phyloP scores from a whole-genome alignment of 257 asterid genomes.

The Linaria vulgaris region DNA sequence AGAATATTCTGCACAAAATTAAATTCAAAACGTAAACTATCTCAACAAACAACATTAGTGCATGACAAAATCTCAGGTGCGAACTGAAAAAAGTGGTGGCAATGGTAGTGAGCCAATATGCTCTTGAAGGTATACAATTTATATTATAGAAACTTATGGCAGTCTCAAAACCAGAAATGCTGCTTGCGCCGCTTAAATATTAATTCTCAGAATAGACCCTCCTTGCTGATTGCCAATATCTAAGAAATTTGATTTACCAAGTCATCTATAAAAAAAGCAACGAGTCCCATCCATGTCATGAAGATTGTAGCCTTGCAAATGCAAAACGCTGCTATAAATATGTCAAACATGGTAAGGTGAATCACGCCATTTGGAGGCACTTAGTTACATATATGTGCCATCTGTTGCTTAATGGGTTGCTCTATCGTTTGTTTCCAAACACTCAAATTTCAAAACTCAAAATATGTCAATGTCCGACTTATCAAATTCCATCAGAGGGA shows the following conservation, averaged over 20 bases:
- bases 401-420: background rate
- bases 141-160: slow-evolving; percentile 1
- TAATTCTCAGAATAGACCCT: background rate
- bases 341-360: background rate
- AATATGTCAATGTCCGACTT: background rate
- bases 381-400: background rate
- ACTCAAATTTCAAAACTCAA: background rate
- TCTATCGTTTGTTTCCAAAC: too few species aligned
- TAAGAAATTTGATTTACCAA: background rate
- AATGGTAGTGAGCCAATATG: slow-evolving; percentile 1
- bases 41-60: background rate
- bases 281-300: slow-evolving; percentile 5
- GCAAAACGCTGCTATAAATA: background rate
- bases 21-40: background rate
- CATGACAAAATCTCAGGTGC: too few species aligned
- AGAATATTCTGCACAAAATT: too few species aligned
- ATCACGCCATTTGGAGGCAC: background rate
- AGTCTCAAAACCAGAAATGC: background rate
- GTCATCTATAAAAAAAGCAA: background rate
- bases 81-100: background rate
- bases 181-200: background rate
- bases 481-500: background rate
- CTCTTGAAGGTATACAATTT: slow-evolving; percentile 4
- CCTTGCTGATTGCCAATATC: background rate
- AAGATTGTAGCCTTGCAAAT: slow-evolving; percentile 7